These are phyloP conservation scores for Torulaspora gathmanii DNA, from an alignment of 805 yeast species.

Conservation along the genomic window DNA sequence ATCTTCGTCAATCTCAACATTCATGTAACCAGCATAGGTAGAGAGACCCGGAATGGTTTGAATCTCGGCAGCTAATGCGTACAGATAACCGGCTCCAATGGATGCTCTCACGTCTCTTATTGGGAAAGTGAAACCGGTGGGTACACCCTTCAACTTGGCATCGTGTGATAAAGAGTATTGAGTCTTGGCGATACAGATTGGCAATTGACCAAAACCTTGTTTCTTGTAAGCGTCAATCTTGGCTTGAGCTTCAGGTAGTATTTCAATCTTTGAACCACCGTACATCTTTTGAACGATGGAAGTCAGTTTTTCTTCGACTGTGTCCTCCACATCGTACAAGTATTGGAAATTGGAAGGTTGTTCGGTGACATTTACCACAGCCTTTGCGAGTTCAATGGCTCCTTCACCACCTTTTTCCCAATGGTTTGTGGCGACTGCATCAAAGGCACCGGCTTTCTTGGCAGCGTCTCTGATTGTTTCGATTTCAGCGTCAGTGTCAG, in stretches of 20 bases:
- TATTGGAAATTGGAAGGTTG: conserved; percentile 48
- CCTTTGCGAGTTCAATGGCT: conserved; percentile 75
- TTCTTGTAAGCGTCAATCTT: conserved; percentile 76
- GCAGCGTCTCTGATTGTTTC: conserved; percentile 77
- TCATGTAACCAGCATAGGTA: conserved; percentile 94
- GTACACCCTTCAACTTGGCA: conserved; percentile 89
- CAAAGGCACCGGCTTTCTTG: conserved; percentile 84
- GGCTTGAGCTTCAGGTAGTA: conserved; percentile 71
- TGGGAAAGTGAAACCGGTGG: conserved; percentile 89
- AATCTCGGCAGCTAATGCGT: conserved; percentile 94
- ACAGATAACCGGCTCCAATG: conserved; percentile 94
- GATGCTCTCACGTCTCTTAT: conserved; percentile 91
- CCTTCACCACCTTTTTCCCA: conserved; percentile 97
- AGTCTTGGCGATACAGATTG: conserved; percentile 95
- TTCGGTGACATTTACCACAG: conserved; percentile 69
- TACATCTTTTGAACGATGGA: conserved; percentile 85
- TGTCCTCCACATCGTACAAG: conserved; percentile 63
- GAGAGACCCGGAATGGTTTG: conserved; percentile 97
- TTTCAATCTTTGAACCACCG: conserved; percentile 83
- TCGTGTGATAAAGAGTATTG: conserved; percentile 96
- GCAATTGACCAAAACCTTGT: conserved; percentile 88
- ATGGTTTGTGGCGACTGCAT: conserved; percentile 85
- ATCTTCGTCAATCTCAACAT: conserved; percentile 82
- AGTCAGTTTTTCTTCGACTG: conserved; percentile 75
- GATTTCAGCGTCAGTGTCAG: conserved; percentile 78